Evolutionary conservation across 1,284 basidiomycete species (phyloP), one percentile per base, ranked within the genome.

Genomic region (Volvariella surrecta): DNA sequence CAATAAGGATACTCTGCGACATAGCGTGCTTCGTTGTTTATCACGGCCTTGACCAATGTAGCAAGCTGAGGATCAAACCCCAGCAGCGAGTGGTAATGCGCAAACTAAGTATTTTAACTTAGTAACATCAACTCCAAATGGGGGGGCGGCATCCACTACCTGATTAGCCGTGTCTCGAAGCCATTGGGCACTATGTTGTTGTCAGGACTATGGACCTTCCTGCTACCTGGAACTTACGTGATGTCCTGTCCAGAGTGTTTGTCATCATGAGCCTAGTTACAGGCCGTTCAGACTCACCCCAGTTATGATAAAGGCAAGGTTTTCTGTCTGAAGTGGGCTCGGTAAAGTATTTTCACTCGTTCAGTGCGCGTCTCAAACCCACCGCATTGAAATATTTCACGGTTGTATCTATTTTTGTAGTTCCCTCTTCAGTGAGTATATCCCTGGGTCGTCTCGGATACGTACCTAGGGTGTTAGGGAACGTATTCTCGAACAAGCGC

Each of bases 151-250:
- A 3, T 9, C 19, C 6, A 28, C 6, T 43, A 74, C 80, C 61
- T 85, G 82, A 52, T 86, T 86, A n/a, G 74, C 81, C 16, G 82
- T 84, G 53, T 86, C 82, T 40, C 83, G 74, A 39, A 86, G 65
- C 82, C 82, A 82, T 53, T 80, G 78, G 2, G 78, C 78, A 32
- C 78, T 79, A 45, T 24, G 19, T 24, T 44, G 39, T 43, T 21
- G 43, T 50, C 35, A 51, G 44, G 11, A 28, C 6, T 28, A 13
- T 16, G 20, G 35, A 11, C 19, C 40, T 35, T 39, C 13, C 4
- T 39, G 15, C 18, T n/a, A 20, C 17, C 28, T 17, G n/a, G 18
- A 40, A 79, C 64, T 45, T 51, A 71, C 82, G 76, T 79, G 52
- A 86, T 85, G 54, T 86, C 82, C 79, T 81, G 50, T 40, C 43